Percentiles rank a stretch among this genome's conserved stretches.
These are phyloP conservation scores for Exserohilum rostratum DNA, from an alignment of 2,329 filamentous ascomycete species.

Conservation along the genomic window DNA sequence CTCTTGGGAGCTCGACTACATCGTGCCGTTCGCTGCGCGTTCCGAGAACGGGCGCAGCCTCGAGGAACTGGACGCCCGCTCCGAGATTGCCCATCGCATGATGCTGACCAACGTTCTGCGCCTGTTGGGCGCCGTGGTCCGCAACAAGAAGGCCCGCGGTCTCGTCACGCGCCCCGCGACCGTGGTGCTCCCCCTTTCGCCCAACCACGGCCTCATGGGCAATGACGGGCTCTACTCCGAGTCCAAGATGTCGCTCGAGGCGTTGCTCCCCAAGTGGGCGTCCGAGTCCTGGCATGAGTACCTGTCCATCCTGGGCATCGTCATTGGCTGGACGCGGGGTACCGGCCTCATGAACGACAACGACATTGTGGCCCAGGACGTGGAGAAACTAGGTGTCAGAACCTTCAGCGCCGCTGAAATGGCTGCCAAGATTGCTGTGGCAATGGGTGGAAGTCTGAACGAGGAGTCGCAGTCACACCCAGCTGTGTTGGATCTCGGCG, in stretches of 20 bases:
- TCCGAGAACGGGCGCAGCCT: constrained; percentile 98
- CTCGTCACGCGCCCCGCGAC: constrained; percentile 96
- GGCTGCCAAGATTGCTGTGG: too few species aligned
- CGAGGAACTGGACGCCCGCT: constrained; percentile 94
- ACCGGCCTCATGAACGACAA: constrained; percentile 98
- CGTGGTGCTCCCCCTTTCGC: constrained; percentile 92
- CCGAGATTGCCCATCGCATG: constrained; percentile 95
- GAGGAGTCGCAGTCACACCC: too few species aligned
- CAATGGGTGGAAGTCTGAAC: too few species aligned
- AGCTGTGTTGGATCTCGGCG: too few species aligned
- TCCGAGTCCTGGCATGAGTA: constrained; percentile 97
- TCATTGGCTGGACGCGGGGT: constrained; percentile 98
- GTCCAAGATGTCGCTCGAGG: constrained; percentile 96
- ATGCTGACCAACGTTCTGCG: constrained; percentile 98
- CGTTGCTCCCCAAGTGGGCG: constrained; percentile 97
- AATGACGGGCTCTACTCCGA: constrained; percentile 98
- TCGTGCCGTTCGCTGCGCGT: constrained; percentile 96
- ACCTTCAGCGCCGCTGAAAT: constrained; percentile 64
- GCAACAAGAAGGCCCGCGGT: constrained; percentile 82
- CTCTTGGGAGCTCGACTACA: constrained; percentile 96
- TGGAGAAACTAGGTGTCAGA: constrained; percentile 94
- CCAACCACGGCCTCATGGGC: constrained; percentile 98
- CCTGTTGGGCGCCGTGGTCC: constrained; percentile 87
- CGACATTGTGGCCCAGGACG: constrained; percentile 95
- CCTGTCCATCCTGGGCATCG: constrained; percentile 95